Conservation (phyloP, 2,329 filamentous ascomycete species). For the Apiospora rasikravindrae region DNA sequence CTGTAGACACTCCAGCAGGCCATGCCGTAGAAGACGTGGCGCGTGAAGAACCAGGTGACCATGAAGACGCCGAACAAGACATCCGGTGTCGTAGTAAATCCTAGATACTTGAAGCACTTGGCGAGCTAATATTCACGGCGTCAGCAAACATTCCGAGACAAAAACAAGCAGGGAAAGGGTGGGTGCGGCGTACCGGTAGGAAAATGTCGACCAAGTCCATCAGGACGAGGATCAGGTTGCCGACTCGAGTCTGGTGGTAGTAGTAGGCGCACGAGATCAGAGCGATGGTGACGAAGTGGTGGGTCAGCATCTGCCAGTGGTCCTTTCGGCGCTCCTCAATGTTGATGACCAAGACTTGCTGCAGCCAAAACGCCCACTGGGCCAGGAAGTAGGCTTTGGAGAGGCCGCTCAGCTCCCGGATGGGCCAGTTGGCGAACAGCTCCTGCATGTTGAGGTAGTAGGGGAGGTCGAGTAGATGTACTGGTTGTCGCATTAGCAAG, state of each 20-base stretch:
- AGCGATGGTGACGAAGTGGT: conserved; percentile 87
- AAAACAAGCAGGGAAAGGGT: background rate
- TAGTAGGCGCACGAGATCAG: conserved; percentile 84
- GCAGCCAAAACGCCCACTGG: conserved; percentile 91
- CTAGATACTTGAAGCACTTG: conserved; percentile 92
- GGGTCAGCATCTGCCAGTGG: conserved; percentile 92
- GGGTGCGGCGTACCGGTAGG: conserved; percentile 71
- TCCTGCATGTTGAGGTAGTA: conserved; percentile 79
- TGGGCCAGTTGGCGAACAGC: conserved; percentile 86
- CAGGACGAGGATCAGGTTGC: conserved; percentile 84
- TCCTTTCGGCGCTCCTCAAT: conserved; percentile 95
- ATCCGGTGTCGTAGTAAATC: conserved; percentile 78
- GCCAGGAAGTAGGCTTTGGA: conserved; percentile 90
- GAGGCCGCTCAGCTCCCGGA: conserved; percentile 72
- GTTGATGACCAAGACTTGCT: conserved; percentile 92
- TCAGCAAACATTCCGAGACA: conserved; percentile 16
- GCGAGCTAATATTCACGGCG: conserved; percentile 63
- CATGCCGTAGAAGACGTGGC: conserved; percentile 79
- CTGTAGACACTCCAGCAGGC: conserved; percentile 84
- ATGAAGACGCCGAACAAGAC: conserved; percentile 85
- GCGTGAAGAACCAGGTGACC: conserved; percentile 79
- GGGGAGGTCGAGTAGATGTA: conserved; percentile 79
- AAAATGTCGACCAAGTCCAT: conserved; percentile 95
- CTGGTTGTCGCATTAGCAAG: conserved; percentile 47
- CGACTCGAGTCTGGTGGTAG: conserved; percentile 86